Conservation (phyloP, 2,329 filamentous ascomycete genomes). For the Aspergillus ustus region DNA sequence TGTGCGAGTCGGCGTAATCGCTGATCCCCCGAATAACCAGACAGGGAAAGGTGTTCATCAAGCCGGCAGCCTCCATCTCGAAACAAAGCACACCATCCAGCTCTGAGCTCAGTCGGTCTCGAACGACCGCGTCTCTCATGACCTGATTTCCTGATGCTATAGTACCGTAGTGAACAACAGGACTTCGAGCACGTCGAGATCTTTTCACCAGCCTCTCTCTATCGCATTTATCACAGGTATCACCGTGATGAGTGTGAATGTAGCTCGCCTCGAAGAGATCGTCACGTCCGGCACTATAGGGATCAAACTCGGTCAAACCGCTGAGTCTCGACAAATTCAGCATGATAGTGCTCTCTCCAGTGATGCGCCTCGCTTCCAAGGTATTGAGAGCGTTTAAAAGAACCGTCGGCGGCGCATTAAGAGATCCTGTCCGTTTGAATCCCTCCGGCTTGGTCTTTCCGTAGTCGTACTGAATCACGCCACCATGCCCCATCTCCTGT, state of each 20-base stretch:
- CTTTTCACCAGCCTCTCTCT: not conserved
- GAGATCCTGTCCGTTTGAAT: not conserved
- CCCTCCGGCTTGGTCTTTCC: constrained; percentile 21
- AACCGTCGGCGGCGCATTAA: not conserved
- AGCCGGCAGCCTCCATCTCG: constrained; percentile 8
- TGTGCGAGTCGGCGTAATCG: constrained; percentile 6
- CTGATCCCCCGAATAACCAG: constrained; percentile 7
- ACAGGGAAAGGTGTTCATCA: constrained; percentile 2
- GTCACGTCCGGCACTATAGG: not conserved
- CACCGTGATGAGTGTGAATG: too few species aligned
- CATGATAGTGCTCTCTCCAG: too few species aligned
- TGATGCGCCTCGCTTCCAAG: not conserved
- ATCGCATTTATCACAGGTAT: not conserved
- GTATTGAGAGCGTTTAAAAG: not conserved
- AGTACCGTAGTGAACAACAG: not conserved
- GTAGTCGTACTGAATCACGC: constrained; percentile 35
- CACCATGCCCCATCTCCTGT: constrained; percentile 17
- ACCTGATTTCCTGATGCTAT: constrained; percentile 1
- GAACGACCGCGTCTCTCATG: not conserved
- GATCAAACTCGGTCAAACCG: too few species aligned
- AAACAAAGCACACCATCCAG: not conserved
- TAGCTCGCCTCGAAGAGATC: too few species aligned
- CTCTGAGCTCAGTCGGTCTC: not conserved
- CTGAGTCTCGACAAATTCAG: too few species aligned
- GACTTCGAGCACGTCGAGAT: not conserved